These are phyloP conservation scores for Myxozyma sirexii DNA, from an alignment of 805 yeast genomes.

Conservation along the genomic window DNA sequence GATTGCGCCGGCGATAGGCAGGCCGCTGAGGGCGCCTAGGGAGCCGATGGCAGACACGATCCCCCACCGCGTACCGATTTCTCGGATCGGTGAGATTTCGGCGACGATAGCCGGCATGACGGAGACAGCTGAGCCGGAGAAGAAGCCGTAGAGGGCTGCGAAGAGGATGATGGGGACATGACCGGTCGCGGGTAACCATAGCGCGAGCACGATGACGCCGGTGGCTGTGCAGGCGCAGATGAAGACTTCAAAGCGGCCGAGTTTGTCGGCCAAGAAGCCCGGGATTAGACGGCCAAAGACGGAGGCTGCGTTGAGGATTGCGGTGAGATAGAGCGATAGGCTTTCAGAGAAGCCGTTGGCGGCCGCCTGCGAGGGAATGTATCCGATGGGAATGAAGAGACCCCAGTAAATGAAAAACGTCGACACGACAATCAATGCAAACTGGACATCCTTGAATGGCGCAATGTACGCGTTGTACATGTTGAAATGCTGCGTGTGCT, in stretches of 20 bases:
- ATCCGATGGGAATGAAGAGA: conserved; percentile 42
- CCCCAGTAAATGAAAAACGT: conserved; percentile 37
- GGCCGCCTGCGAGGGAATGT: conserved; percentile 39
- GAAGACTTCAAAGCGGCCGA: conserved; percentile 59
- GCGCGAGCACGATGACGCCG: conserved; percentile 51
- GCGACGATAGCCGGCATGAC: conserved; percentile 41
- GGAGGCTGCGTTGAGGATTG: conserved; percentile 18
- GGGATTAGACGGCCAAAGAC: conserved; percentile 51
- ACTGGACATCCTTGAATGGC: conserved; percentile 37
- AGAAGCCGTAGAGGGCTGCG: conserved; percentile 41
- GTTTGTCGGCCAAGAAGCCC: conserved; percentile 49
- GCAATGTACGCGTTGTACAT: conserved; percentile 11
- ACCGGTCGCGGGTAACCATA: conserved; percentile 63
- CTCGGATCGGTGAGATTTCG: conserved; percentile 33
- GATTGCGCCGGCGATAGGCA: conserved; percentile 41
- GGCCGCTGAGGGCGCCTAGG: conserved; percentile 45
- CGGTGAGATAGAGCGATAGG: conserved; percentile 38
- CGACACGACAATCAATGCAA: conserved; percentile 36
- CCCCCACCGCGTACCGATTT: conserved; percentile 55
- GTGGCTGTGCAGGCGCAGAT: conserved; percentile 45
- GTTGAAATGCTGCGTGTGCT: background rate
- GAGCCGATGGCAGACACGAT: conserved; percentile 59
- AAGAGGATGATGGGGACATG: conserved; percentile 40
- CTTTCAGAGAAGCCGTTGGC: conserved; percentile 29
- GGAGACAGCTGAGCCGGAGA: conserved; percentile 41